Evolutionary conservation across 2,329 filamentous ascomycete genomes (phyloP), one percentile per base, ranked within the genome.

Genomic region (Elsinoe australis): DNA sequence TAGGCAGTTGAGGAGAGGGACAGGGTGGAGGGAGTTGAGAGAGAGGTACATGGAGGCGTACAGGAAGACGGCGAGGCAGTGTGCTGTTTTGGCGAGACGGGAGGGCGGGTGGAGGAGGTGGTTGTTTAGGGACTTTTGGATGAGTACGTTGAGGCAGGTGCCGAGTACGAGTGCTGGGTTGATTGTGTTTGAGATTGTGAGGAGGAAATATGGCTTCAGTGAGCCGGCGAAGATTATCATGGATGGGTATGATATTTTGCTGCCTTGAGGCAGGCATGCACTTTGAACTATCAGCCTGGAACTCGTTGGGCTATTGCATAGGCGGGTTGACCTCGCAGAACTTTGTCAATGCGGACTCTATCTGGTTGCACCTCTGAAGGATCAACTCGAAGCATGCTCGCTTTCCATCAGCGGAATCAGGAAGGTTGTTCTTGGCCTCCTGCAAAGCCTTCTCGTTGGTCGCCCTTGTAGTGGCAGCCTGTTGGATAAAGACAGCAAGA

Each of bases 161-260:
- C 85, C 85, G 0, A 85, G 82, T 60, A 88, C 85, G 1, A 84
- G 80, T 51, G 84, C 84, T 0, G 85, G 83, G 0, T 61, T 89
- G 51, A 85, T 89, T 55, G 85, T 87, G 15, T 89, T 89, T 61
- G 85, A 89, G 65, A 61, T 89, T 35, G 79, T 87, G 29, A 70
- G 85, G 49, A 71, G 83, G 28, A 86, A 85, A 64, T 88, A 87
- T 56, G 81, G 80, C 1, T 70, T 76, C 50, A 73, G 75, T 1
- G 80, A 83, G 42, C 74, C 75, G 56, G 79, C 80, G 53, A 73
- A 72, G 55, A 86, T 85, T 47, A 75, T 73, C 41, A 78, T 78
- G 61, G 82, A 84, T 54, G 81, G 82, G 1, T 85, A 85, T 56
- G 80, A 86, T 57, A 86, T 88, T 57, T 58, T 86, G 53, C 67